Evolutionary conservation across 164 flowering plant species (phyloP).

Genomic region (Vitis amurensis): DNA sequence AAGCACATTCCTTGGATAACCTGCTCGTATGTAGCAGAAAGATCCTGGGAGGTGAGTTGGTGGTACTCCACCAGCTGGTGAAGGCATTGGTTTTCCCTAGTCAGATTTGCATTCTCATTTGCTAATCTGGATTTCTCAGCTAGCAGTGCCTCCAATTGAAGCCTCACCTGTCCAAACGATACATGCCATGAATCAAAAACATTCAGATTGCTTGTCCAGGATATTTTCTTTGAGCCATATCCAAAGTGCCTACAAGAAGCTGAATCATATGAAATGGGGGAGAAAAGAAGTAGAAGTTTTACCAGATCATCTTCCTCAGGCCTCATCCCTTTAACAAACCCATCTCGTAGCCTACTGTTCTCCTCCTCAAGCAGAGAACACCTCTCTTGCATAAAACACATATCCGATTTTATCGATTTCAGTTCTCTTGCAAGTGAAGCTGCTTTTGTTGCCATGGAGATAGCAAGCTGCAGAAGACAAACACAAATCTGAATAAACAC

Average conservation of each 20-base stretch:
- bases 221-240: too few species aligned
- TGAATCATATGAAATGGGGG: background rate
- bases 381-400: slow-evolving; percentile 73
- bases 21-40: slow-evolving; percentile 66
- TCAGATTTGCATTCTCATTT: slow-evolving; percentile 78
- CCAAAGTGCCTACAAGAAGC: too few species aligned
- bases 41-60: slow-evolving; percentile 67
- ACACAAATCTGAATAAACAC: background rate
- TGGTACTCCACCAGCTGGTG: slow-evolving; percentile 92
- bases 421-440: slow-evolving; percentile 72
- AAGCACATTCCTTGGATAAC: slow-evolving; percentile 56
- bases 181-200: background rate
- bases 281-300: slow-evolving; percentile 5
- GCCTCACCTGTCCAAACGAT: slow-evolving; percentile 67
- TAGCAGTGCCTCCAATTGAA: slow-evolving; percentile 87
- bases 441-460: slow-evolving; percentile 87
- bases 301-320: slow-evolving; percentile 98
- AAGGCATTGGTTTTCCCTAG: slow-evolving; percentile 84
- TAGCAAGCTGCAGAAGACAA: slow-evolving; percentile 58
- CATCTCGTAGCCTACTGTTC: slow-evolving; percentile 70
- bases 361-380: slow-evolving; percentile 82
- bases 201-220: background rate
- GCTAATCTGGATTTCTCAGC: slow-evolving; percentile 89
- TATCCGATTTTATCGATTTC: slow-evolving; percentile 64
- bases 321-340: slow-evolving; percentile 52